Evolutionary conservation across 495 filamentous ascomycete genomes (phyloP), one percentile per base, ranked within the genome.

Genomic region (Collariella sp.): DNA sequence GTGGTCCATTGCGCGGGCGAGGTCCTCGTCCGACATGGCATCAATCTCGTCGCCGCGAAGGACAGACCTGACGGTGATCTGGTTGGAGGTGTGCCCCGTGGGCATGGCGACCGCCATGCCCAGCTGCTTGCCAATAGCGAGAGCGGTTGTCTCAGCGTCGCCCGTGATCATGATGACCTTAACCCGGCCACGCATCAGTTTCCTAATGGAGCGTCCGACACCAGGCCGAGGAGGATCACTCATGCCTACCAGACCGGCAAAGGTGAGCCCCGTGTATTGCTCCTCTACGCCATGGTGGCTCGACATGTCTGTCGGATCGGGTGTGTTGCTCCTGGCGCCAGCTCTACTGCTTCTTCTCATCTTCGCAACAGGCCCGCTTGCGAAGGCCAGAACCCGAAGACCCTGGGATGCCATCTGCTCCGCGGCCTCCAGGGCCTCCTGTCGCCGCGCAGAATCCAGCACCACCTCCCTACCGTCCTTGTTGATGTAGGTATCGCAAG

Each of bases 131-230:
- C 85, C 93, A 63, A 97, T 95, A 1, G 93, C 93, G 36, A 96
- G 75, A 13, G 93, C 93, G 0, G 93, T 98, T 5, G 87, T 89
- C 62, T 96, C 88, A 13, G 93, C 84, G 69, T 98, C 93, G 52
- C 93, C 93, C 11, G 93, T 98, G 58, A 98, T 97, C 93, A 98
- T 98, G 59, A 97, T 95, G 31, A 97, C 85, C 62, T 89, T 89
- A 47, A 98, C 94, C 10, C 89, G 88, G 40, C 93, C 91, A 45
- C 88, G 80, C 85, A 97, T 93, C 49, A 98, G 73, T 36, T 88
- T 86, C 58, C 89, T 79, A 58, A 98, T 97, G 12, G 90, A 85
- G 50, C 86, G 85, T 60, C 89, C 86, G 5, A 97, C 93, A 41
- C 88, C 88, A 56, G 86, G 84, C 41, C 93, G 79, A 13, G 94